Evolutionary conservation across 106 monocot species (phyloP), one percentile per base, ranked within the genome.

Genomic region (Acanthochlamys bracteata): DNA sequence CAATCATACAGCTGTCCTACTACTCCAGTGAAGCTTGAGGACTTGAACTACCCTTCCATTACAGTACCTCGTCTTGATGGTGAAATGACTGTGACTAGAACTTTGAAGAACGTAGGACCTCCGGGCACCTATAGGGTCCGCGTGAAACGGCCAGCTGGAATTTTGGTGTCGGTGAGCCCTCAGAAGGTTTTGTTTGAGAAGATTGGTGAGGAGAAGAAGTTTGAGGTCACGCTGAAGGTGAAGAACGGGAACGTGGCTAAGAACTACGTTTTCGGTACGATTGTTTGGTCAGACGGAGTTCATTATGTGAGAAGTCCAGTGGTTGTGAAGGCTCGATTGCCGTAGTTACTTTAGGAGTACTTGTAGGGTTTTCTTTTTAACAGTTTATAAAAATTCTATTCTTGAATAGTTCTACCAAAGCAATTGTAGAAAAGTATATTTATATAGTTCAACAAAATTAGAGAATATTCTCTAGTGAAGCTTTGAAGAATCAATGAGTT

Each of bases 1-100:
- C 49, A 57, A 22, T n/a, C 68, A 7, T 80, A 70, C 49, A 13
- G 20, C 17, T 80, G 80, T 61, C 80, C 74, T 7, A 25, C 70
- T 2, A 60, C 67, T 17, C 67, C 68, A 21, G 40, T 45, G 6
- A 12, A 24, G 6, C 10, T 69, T 23, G 60, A 74, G 20, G 78
- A 85, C 49, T 42, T 78, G 1, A 86, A 86, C 75, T 86, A 86
- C 41, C 82, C 86, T 39, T 78, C 80, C 13, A 77, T 85, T 61
- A 49, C 81, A 7, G 52, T 85, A 57, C 69, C 74, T 10, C 53
- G 59, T 4, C 70, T 92, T 52, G 57, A 46, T 1, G 42, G 59
- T 24, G 39, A 60, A 2, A 46, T 42, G 24, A 73, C 65, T 7
- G 73, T 88, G 15, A 61, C 45, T 0, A 65, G 88, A 0, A 75